Evolutionary conservation across 2,329 filamentous ascomycete genomes (phyloP).

Genomic region (Corynespora cassiicola): DNA sequence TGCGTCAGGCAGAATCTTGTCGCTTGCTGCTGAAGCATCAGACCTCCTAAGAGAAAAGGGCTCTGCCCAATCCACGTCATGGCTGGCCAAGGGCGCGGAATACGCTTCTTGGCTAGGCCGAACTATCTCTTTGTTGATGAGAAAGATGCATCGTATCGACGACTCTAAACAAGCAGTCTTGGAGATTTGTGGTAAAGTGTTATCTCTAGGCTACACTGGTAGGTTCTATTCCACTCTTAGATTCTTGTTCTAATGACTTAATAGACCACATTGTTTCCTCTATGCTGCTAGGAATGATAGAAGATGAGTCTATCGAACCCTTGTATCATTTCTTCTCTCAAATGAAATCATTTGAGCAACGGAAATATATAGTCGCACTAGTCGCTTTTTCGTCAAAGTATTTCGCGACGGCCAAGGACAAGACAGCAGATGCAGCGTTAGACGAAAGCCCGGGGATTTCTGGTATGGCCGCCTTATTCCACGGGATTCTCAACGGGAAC

Average conservation of each 20-base stretch:
- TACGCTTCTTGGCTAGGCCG: constrained; percentile 76
- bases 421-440: constrained; percentile 18
- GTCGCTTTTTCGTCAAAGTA: constrained; percentile 34
- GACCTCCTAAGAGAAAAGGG: constrained; percentile 50
- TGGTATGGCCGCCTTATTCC: constrained; percentile 28
- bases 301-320: constrained; percentile 10
- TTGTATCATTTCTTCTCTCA: constrained; percentile 48
- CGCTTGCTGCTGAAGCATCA: constrained; percentile 66
- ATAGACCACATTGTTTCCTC: constrained; percentile 30
- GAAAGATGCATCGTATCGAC: constrained; percentile 38
- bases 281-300: constrained; percentile 21
- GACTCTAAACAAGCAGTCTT: constrained; percentile 39
- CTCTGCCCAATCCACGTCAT: constrained; percentile 46
- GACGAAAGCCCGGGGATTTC: constrained; percentile 27
- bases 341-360: constrained; percentile 58
- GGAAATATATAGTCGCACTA: constrained; percentile 47
- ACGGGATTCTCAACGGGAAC: constrained; percentile 29
- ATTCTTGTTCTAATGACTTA: constrained; percentile 6
- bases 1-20: constrained; percentile 66
- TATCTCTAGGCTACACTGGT: constrained; percentile 76
- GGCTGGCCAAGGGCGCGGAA: constrained; percentile 69
- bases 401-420: constrained; percentile 13
- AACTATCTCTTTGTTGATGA: constrained; percentile 63
- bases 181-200: constrained; percentile 62
- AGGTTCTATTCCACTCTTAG: no score